Evolutionary conservation across 1,284 basidiomycete genomes (phyloP), one percentile per base, ranked within the genome.

Genomic region (Leccinum pseudoinsigne): DNA sequence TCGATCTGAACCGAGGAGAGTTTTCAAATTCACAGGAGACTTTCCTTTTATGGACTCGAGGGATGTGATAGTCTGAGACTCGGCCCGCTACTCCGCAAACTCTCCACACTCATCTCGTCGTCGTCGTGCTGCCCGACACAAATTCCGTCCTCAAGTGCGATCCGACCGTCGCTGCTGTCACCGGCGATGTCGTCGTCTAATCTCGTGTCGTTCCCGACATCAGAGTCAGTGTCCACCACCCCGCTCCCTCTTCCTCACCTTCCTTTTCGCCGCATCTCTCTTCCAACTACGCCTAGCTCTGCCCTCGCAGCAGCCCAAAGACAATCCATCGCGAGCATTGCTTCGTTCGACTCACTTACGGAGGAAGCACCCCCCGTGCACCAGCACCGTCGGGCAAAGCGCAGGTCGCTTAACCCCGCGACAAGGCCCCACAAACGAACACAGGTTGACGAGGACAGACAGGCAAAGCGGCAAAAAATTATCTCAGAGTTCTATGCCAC

Each of bases 401-500:
- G 72, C 72, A 75, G 75, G 73, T 74, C 75, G 67, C 68, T 74
- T 12, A 76, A 76, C 42, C 71, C 64, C 5, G 47, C 59, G 10
- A 53, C 68, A 28, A 64, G 64, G 40, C 28, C 70, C 5, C 71
- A 68, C 38, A 79, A 66, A 56, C 63, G 68, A 21, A 77, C 70
- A 62, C 80, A 78, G 2, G 64, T 71, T 3, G 78, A 81, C 66
- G 77, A 78, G 53, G 74, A 76, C 47, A 76, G 74, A 59, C 75
- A 77, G 40, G 72, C 74, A 55, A 88, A 84, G 69, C 77, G 86
- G 59, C 76, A 79, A 53, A 85, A 84, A 70, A 78, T 94, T 38
- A 81, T 93, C 14, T 80, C 85, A 59, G 94, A 95, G 74, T 87
- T 95, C 66, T 85, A 86, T 67, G 86, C 89, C 62, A 94, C 92